Conservation (phyloP, 2,329 filamentous ascomycete genomes). For the Geosmithia putterillii region DNA sequence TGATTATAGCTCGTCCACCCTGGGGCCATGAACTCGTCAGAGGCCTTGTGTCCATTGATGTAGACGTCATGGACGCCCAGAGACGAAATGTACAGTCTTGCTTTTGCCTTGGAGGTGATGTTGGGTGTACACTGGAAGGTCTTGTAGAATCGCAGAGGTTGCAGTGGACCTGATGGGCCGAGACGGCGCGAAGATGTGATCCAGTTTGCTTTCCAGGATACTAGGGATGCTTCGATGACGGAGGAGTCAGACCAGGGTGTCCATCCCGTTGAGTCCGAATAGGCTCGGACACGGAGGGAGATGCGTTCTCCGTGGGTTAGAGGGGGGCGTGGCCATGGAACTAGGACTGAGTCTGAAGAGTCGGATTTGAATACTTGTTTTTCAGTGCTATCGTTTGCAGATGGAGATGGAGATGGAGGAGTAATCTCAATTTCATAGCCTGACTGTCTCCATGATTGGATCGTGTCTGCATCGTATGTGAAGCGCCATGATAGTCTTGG, state of each 20-base stretch:
- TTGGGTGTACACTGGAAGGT: neutral
- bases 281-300: slow-evolving; percentile 12
- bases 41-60: slow-evolving; percentile 23
- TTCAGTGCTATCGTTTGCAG: no score
- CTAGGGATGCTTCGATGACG: neutral
- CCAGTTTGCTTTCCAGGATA: neutral
- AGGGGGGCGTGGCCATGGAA: slow-evolving; percentile 9
- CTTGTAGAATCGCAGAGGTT: slow-evolving; percentile 1
- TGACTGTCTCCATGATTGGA: slow-evolving; percentile 6
- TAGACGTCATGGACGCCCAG: neutral
- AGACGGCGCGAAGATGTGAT: neutral
- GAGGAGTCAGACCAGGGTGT: neutral
- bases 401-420: no score
- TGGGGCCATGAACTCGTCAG: slow-evolving; percentile 28
- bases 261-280: no score
- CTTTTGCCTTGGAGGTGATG: no score
- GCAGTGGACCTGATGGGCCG: neutral
- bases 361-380: slow-evolving; percentile 1
- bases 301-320: slow-evolving; percentile 9
- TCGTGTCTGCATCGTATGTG: neutral
- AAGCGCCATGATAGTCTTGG: slow-evolving; percentile 10
- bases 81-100: slow-evolving; percentile 1
- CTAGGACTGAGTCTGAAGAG: slow-evolving; percentile 3
- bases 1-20: slow-evolving; percentile 39
- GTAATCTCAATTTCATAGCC: slow-evolving; percentile 8